Evolutionary conservation across 345 rosid species (phyloP).

Genomic region (Rhodamnia argentea): DNA sequence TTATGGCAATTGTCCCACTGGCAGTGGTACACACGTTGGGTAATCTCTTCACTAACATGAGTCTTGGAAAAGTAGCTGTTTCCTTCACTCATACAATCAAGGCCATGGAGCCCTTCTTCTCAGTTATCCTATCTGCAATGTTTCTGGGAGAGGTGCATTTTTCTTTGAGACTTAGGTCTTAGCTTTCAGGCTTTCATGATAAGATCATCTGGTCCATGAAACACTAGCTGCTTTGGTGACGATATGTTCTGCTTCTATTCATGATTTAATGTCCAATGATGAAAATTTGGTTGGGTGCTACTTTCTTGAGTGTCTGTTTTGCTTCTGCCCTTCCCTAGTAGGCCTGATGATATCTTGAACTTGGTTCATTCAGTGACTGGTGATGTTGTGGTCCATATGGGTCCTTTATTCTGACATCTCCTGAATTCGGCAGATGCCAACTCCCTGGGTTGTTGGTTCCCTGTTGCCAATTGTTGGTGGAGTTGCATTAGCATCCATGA

Average conservation of each 20-base stretch:
- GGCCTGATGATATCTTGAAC: background rate
- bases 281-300: background rate
- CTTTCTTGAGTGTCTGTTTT: background rate
- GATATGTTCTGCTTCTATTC: background rate
- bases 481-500: constrained; percentile 85
- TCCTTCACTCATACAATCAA: constrained; percentile 98
- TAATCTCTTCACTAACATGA: constrained; percentile 92
- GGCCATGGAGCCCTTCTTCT: constrained; percentile 99
- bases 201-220: background rate
- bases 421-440: constrained; percentile 47
- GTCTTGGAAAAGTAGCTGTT: constrained; percentile 97
- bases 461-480: constrained; percentile 92
- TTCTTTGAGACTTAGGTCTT: background rate
- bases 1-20: constrained; percentile 73
- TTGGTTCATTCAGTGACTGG: background rate
- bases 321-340: background rate
- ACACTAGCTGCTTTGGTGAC: background rate
- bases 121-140: constrained; percentile 89
- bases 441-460: constrained; percentile 82
- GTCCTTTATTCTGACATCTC: background rate
- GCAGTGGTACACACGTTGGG: constrained; percentile 86
- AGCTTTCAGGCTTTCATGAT: background rate
- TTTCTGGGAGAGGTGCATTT: constrained; percentile 77
- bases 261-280: background rate
- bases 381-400: background rate